phyloP scores from a whole-genome alignment of 1,284 basidiomycete genomes.

The Omphalotus olearius region DNA sequence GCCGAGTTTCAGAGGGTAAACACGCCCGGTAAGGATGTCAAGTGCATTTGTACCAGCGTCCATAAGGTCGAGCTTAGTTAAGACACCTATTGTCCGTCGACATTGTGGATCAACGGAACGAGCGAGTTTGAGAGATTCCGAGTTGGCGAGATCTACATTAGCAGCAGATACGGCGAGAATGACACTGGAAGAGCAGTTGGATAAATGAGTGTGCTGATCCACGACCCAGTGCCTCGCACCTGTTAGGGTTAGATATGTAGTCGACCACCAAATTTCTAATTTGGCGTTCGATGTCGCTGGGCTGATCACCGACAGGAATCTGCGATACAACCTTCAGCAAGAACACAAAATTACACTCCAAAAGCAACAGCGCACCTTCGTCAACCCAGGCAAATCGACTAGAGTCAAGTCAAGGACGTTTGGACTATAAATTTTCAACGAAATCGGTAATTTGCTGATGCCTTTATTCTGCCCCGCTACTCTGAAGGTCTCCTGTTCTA shows the following conservation, averaged over 20 bases:
- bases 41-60: slow-evolving; percentile 97
- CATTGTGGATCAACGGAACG: slow-evolving; percentile 95
- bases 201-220: slow-evolving; percentile 7
- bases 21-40: slow-evolving; percentile 93
- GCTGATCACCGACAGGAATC: slow-evolving; percentile 90
- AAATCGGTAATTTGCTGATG: slow-evolving; percentile 93
- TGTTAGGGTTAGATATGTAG: slow-evolving; percentile 96
- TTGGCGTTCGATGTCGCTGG: slow-evolving; percentile 94
- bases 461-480: slow-evolving; percentile 99
- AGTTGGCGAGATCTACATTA: slow-evolving; percentile 98
- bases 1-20: slow-evolving; percentile 96
- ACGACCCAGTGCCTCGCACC: slow-evolving; percentile 46
- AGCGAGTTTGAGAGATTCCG: slow-evolving; percentile 95
- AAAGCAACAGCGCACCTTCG: slow-evolving; percentile 63
- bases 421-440: slow-evolving; percentile 92
- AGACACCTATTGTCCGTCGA: slow-evolving; percentile 90
- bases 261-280: slow-evolving; percentile 92
- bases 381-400: slow-evolving; percentile 94
- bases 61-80: slow-evolving; percentile 98
- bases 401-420: slow-evolving; percentile 94
- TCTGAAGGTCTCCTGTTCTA: slow-evolving; percentile 96
- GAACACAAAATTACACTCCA: background rate
- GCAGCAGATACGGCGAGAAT: slow-evolving; percentile 96
- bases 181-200: slow-evolving; percentile 50
- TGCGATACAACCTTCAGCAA: slow-evolving; percentile 24